Conservation (phyloP, 1,284 basidiomycete species). For the Anthracocystis panici-leucophaei region DNA sequence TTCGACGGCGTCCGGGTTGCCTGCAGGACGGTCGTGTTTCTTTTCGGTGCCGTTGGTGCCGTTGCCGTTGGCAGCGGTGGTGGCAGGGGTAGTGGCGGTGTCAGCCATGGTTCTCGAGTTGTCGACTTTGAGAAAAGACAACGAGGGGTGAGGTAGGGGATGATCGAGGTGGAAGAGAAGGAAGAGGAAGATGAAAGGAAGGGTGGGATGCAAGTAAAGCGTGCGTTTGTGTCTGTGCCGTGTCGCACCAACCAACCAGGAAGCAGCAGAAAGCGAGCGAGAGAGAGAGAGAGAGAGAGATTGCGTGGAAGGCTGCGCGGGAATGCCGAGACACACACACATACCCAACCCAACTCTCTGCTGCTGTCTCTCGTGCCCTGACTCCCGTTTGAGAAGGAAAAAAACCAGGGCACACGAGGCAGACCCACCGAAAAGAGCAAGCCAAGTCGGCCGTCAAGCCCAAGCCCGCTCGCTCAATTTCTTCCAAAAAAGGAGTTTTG, state of each 20-base stretch:
- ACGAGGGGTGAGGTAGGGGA: neutral
- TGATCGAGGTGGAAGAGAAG: neutral
- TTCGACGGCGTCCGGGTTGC: constrained; percentile 56
- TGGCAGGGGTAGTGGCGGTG: constrained; percentile 19
- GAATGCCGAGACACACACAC: constrained; percentile 11
- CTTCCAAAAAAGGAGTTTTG: neutral
- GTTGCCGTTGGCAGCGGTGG: constrained; percentile 9
- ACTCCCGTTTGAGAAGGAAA: neutral
- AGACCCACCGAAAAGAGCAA: constrained; percentile 4
- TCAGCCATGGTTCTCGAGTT: constrained; percentile 40
- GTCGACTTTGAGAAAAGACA: neutral
- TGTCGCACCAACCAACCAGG: too few relatives aligned
- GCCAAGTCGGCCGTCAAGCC: constrained; percentile 3
- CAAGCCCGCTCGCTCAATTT: neutral
- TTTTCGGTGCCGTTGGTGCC: constrained; percentile 21
- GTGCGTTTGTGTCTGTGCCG: neutral
- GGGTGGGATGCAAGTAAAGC: neutral
- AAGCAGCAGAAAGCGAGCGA: neutral
- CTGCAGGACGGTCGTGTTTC: constrained; percentile 43
- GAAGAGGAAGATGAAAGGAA: neutral
- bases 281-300: too few relatives aligned
- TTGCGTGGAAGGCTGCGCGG: constrained; percentile 33
- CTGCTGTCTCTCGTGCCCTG: neutral
- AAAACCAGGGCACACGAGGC: constrained; percentile 8
- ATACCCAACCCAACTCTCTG: constrained; percentile 5